A percentile compares a stretch with the other conserved stretches of the same genome.
phyloP scores from a whole-genome alignment of 2,329 filamentous ascomycete species.

The Fusarium fujikuroi region DNA sequence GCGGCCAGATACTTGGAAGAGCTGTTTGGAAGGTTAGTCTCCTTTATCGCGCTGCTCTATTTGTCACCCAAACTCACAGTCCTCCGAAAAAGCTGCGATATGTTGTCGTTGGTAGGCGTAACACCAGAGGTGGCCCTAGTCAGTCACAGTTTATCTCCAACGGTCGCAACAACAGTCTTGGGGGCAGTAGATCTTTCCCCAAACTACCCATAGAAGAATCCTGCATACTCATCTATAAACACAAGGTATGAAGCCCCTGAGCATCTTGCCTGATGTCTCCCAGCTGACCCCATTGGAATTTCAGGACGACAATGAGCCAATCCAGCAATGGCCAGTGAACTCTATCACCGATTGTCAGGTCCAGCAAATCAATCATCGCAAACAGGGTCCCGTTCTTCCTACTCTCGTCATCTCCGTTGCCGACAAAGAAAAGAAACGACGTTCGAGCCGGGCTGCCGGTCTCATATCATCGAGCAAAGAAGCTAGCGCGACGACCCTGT shows the following conservation, averaged over 20 bases:
- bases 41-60: background rate
- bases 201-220: slow-evolving; percentile 55
- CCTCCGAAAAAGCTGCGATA: slow-evolving; percentile 63
- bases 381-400: slow-evolving; percentile 68
- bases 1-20: slow-evolving; percentile 61
- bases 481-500: slow-evolving; percentile 59
- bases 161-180: slow-evolving; percentile 52
- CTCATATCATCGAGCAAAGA: slow-evolving; percentile 64
- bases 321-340: slow-evolving; percentile 63
- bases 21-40: slow-evolving; percentile 62
- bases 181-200: slow-evolving; percentile 49
- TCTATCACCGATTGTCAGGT: slow-evolving; percentile 67
- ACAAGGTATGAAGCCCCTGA: slow-evolving; percentile 56
- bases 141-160: slow-evolving; percentile 55
- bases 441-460: slow-evolving; percentile 71
- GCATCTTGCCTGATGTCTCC: background rate
- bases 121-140: slow-evolving; percentile 46
- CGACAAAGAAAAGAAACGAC: slow-evolving; percentile 71
- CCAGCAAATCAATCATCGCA: slow-evolving; percentile 69
- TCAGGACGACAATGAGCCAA: slow-evolving; percentile 64
- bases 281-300: slow-evolving; percentile 15
- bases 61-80: slow-evolving; percentile 24
- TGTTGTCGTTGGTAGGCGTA: slow-evolving; percentile 62
- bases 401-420: slow-evolving; percentile 69
- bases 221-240: slow-evolving; percentile 66